A percentile compares a stretch with the other conserved stretches of the same genome.
These are phyloP conservation scores for Suillus cothurnatus DNA, from an alignment of 768 basidiomycete genomes.

Conservation along the genomic window DNA sequence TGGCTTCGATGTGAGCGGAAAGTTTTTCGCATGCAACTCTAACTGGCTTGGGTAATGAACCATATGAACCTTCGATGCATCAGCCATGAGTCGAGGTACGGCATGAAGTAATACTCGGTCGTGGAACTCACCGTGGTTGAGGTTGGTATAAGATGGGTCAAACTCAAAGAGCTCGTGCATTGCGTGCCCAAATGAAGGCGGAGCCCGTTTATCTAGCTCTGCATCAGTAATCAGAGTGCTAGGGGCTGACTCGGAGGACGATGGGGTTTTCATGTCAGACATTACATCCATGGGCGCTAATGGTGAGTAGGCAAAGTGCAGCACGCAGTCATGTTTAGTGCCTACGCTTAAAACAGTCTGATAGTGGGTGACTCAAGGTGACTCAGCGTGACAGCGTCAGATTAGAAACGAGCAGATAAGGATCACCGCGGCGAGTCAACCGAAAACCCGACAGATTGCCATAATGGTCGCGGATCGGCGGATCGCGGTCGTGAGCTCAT, in stretches of 20 bases:
- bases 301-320: not conserved
- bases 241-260: not conserved
- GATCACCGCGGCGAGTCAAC: not conserved
- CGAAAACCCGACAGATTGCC: not conserved
- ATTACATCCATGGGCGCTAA: not conserved
- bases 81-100: not conserved
- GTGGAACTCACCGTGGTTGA: slow-evolving; percentile 58
- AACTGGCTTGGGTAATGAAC: slow-evolving; percentile 57
- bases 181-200: slow-evolving; percentile 57
- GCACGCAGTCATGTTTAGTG: not conserved
- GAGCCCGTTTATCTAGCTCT: slow-evolving; percentile 26
- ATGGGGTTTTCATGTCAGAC: not conserved
- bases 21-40: slow-evolving; percentile 44
- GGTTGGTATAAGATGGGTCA: slow-evolving; percentile 53
- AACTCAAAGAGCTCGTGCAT: slow-evolving; percentile 30
- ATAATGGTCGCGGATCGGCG: not conserved
- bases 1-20: slow-evolving; percentile 47
- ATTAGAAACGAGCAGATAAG: not conserved
- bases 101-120: not conserved
- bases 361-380: not conserved
- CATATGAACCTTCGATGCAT: slow-evolving; percentile 54
- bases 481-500: not conserved
- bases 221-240: not conserved
- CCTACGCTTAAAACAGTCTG: not conserved
- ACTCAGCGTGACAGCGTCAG: not conserved